phyloP scores from a whole-genome alignment of 1,284 basidiomycete species.

The Heterobasidion irregulare region DNA sequence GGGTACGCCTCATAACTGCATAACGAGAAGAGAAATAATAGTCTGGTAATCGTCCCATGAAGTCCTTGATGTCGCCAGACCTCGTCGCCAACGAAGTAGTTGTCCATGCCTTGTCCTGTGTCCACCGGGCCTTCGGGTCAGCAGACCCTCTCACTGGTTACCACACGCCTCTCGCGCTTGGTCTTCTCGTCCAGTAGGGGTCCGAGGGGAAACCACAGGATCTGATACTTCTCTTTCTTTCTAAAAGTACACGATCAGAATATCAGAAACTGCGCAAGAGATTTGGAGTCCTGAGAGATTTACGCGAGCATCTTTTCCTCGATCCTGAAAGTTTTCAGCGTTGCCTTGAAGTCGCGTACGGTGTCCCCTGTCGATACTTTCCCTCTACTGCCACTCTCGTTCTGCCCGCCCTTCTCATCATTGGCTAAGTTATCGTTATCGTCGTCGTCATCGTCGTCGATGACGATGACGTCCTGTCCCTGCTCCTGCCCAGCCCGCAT shows the following conservation, averaged over 20 bases:
- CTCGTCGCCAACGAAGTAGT: too few species aligned
- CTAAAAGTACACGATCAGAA: constrained; percentile 24
- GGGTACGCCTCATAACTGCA: too few species aligned
- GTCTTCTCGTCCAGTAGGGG: constrained; percentile 45
- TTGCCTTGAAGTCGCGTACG: constrained; percentile 1
- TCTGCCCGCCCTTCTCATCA: not conserved
- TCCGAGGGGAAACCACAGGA: constrained; percentile 63
- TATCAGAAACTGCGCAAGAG: not conserved
- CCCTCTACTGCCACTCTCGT: not conserved
- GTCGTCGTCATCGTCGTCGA: constrained; percentile 23
- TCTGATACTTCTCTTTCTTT: constrained; percentile 52
- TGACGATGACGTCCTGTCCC: constrained; percentile 28
- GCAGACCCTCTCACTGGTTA: constrained; percentile 35
- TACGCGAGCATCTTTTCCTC: constrained; percentile 2
- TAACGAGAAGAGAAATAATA: too few species aligned
- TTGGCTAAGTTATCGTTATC: constrained; percentile 7
- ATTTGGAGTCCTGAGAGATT: not conserved
- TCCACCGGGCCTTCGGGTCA: not conserved
- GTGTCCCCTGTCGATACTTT: not conserved
- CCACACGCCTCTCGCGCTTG: constrained; percentile 36
- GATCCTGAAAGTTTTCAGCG: constrained; percentile 7
- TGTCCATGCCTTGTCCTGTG: too few species aligned
- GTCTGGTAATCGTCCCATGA: too few species aligned
- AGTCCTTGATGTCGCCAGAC: too few species aligned
- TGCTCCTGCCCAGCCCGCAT: constrained; percentile 11